Percentiles rank a stretch among this genome's conserved stretches.
These are phyloP conservation scores for Phlebopus sp. DNA, from an alignment of 1,284 basidiomycete species.

Conservation along the genomic window DNA sequence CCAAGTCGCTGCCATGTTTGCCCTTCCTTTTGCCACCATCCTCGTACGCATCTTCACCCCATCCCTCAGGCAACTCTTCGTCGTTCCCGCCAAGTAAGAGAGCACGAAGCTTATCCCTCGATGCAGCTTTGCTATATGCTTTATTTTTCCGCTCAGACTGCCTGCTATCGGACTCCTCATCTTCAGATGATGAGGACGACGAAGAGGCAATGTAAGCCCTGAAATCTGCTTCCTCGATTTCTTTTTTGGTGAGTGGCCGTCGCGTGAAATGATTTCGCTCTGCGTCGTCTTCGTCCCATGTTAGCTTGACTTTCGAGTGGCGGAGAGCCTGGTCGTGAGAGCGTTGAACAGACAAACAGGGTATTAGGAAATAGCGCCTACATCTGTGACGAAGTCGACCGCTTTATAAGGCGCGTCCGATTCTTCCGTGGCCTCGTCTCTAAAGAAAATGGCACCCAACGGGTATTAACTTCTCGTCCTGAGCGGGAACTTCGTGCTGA, in stretches of 20 bases:
- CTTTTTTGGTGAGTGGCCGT: slow-evolving; percentile 72
- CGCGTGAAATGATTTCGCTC: slow-evolving; percentile 83
- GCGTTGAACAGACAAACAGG: background rate
- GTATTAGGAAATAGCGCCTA: slow-evolving; percentile 38
- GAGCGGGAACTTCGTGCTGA: slow-evolving; percentile 4
- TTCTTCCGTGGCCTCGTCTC: slow-evolving; percentile 80
- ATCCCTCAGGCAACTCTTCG: slow-evolving; percentile 75
- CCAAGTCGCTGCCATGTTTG: slow-evolving; percentile 50
- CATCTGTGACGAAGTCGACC: slow-evolving; percentile 93
- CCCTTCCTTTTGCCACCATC: slow-evolving; percentile 9
- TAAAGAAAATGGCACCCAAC: slow-evolving; percentile 29
- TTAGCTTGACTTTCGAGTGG: slow-evolving; percentile 96
- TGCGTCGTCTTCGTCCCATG: slow-evolving; percentile 98
- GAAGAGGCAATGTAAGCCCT: slow-evolving; percentile 79
- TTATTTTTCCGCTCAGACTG: slow-evolving; percentile 13
- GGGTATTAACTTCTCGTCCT: background rate
- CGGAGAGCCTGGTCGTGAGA: slow-evolving; percentile 76
- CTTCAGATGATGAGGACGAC: slow-evolving; percentile 65
- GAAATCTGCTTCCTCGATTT: slow-evolving; percentile 90
- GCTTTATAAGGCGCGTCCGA: slow-evolving; percentile 69
- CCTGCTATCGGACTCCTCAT: slow-evolving; percentile 45
- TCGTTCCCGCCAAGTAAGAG: slow-evolving; percentile 67
- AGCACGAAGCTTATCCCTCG: slow-evolving; percentile 66
- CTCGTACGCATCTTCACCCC: slow-evolving; percentile 46
- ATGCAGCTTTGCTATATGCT: slow-evolving; percentile 42